Evolutionary conservation across 495 filamentous ascomycete species (phyloP), one percentile per base, ranked within the genome.

Genomic region (Lindgomyces ingoldianus): DNA sequence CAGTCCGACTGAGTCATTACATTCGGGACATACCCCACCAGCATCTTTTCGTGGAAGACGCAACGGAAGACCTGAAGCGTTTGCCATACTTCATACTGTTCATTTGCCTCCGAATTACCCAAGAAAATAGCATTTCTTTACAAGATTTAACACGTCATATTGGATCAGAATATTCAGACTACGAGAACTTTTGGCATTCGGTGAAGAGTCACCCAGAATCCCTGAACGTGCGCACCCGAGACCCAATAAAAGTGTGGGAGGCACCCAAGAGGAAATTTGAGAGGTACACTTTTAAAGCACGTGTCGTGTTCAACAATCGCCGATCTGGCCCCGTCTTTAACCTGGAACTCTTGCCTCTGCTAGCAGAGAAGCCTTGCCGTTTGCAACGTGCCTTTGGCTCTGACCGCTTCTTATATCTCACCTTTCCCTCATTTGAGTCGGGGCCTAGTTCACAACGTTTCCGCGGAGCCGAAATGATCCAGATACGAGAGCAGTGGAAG

Each of bases 371-470:
- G 1, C 67, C 69, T 4, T 73, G 61, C 33, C 57, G 73, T 1
- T 68, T 75, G 41, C 69, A 75, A 39, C 66, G 73, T 2, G 30
- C 29, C 0, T 75, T 70, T 36, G 69, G 70, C 9, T 12, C 62
- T 10, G 71, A 75, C 57, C 51, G 73, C 11, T 73, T 75, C 49
- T 60, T 75, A 2, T 75, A 70, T 46, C 55, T 73, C 0, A 63
- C 44, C 53, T 30, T 73, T 19, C 69, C 71, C 1, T 57, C 64
- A 4, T 53, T 70, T 9, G 45, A 62, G 11, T 27, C 26, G 2
- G 36, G 59, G 11, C 16, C 21, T 9, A 46, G 47, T 19, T 21
- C 57, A 11, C 14, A 36, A 16, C 51, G 67, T 16, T 45, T 68
- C 27, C 67, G 59, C 24, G 3, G n/a, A 36, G 44, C 27, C 0